Percentiles rank a stretch among this genome's conserved stretches.
Evolutionary conservation across 2,329 filamentous ascomycete species (phyloP).

Genomic region (Hymenoscyphus linearis): DNA sequence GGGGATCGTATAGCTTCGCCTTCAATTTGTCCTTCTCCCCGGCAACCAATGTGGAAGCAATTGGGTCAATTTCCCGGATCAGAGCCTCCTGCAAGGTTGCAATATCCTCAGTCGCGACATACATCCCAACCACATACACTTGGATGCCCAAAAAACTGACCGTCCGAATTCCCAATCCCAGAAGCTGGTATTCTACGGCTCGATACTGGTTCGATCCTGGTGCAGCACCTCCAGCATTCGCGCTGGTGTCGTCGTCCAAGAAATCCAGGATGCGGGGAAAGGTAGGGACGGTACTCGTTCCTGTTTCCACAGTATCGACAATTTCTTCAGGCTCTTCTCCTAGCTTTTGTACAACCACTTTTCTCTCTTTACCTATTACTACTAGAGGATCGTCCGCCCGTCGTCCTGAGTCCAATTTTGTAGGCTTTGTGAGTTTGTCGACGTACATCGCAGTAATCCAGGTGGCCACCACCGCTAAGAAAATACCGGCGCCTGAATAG

Average conservation of each 20-base stretch:
- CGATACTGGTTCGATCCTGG: conserved; percentile 15
- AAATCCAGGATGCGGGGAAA: conserved; percentile 30
- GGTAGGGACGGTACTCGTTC: conserved; percentile 29
- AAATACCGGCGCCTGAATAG: conserved; percentile 26
- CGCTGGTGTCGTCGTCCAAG: conserved; percentile 20
- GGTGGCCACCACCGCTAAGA: conserved; percentile 30
- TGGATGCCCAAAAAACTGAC: conserved; percentile 87
- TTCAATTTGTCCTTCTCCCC: conserved; percentile 73
- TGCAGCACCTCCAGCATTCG: conserved; percentile 3
- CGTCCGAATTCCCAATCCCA: conserved; percentile 81
- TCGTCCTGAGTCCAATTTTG: conserved; percentile 14
- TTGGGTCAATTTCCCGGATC: conserved; percentile 67
- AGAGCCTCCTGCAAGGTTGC: conserved; percentile 73
- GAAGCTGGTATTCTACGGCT: conserved; percentile 71
- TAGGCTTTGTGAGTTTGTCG: conserved; percentile 21
- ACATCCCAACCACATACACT: conserved; percentile 92
- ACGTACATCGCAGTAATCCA: conserved; percentile 29
- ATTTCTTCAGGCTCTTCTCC: conserved; percentile 35
- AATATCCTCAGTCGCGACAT: conserved; percentile 80
- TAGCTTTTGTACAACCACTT: conserved; percentile 28
- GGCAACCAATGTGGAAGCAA: conserved; percentile 77
- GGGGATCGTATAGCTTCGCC: conserved; percentile 62
- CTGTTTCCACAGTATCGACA: conserved; percentile 32
- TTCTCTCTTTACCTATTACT: conserved; percentile 27
- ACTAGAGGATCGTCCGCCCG: conserved; percentile 26